Evolutionary conservation across 768 basidiomycete genomes (phyloP), one percentile per base, ranked within the genome.

Genomic region (Leccinum subgranulosum): DNA sequence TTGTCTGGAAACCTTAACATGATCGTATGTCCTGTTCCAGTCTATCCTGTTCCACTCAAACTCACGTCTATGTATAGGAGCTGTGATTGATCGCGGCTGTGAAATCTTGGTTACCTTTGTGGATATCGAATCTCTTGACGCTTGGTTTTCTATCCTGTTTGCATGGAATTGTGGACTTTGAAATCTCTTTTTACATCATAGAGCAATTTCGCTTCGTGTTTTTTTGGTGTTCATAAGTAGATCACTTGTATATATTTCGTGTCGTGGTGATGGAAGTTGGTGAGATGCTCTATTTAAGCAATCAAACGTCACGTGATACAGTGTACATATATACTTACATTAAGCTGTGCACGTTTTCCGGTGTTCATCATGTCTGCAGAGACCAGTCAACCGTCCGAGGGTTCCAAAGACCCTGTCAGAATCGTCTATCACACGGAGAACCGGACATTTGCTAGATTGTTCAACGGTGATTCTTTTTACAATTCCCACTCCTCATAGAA

Each of bases 1-100:
- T 76, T 92, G 56, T 87, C 87, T 25, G 90, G 90, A 47, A 87
- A 87, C 70, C 73, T 92, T 58, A 86, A 81, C 69, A 84, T 89
- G 81, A 91, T 84, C 53, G 84, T 84, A 65, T 63, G 79, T 75
- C 31, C 54, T 19, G 48, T 31, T 53, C 4, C 15, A 21, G 51
- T 51, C 15, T 27, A n/a, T 49, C 25, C n/a, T 41, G 15, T 54
- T 12, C 4, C 7, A 1, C 7, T 5, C 21, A 3, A 47, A 45
- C 58, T 64, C 28, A 64, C 39, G 1, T 33, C 31, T 29, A 8
- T 52, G 2, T 21, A 39, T 33, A 75, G 74, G 74, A 75, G 51
- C 55, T 75, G 52, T 75, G 46, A 74, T 25, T 53, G 53, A 51
- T 57, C 48, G 41, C 53, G 31, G 12, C 53, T 27, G 19, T 43